Base-by-base conservation (phyloP, 2,329 filamentous ascomycete genomes). In the Domatiomyces globalis region DNA sequence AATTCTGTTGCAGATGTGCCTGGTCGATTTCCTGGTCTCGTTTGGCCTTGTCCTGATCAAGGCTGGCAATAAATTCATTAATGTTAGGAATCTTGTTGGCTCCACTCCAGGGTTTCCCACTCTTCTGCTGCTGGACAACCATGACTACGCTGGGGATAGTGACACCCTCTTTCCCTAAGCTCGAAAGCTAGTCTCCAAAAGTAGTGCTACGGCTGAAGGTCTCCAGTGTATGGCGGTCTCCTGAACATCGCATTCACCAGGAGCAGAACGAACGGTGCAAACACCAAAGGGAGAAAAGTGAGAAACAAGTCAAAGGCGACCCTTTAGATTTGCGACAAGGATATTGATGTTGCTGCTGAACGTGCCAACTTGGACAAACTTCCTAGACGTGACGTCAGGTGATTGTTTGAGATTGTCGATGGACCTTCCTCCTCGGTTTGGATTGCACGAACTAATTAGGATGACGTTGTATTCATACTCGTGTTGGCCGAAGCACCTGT, bases 21-120 rank as follows among this genome's bases (percentile, higher is more conserved):
- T 78, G 70, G 45, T 94, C 84, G 54, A 94, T 81, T 56, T 77
- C 71, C 51, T 75, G 75, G 67, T 94, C 86, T 59, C 87, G 78
- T 7, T 83, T 71, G 60, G 77, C 80, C 71, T 95, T 95, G 59
- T 94, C 81, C 49, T 69, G 73, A 66, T 95, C 89, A 36, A 95
- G 75, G 57, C 78, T 78, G 49, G 85, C 77, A 58, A 95, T 76
- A 58, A 95, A 94, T 66, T 90, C 79, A 63, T 84, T 81, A 58
- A 95, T 84, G 51, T 87, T 95, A 5, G 90, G 90, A 49, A 96
- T 81, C 20, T 85, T 85, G 66, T 95, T 94, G 53, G 68, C 69
- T 49, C 83, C 87, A 27, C 85, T 90, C 73, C 94, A 95, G 65
- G 88, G 84, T 62, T 85, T 81, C 18, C 76, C 76, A 8, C 67